phyloP scores from a whole-genome alignment of 208 protist genomes.

The Leishmania tropica region DNA sequence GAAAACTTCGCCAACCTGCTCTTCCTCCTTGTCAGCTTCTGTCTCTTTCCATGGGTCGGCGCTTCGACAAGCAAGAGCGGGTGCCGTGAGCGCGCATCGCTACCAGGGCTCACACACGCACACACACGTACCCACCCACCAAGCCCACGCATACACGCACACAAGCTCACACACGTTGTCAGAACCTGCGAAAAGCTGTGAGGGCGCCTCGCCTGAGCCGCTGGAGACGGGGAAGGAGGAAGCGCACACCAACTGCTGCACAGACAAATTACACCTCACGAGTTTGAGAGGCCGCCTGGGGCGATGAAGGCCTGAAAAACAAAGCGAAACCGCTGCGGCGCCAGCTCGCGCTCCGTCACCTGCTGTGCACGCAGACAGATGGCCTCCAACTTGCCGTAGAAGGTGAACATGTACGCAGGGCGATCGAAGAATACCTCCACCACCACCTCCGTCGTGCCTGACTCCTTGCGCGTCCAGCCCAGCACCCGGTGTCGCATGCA shows the following conservation, averaged over 20 bases:
- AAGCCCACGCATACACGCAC: not conserved
- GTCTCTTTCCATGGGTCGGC: not conserved
- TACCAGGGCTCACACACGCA: too few relatives aligned
- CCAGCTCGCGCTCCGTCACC: constrained; percentile 64
- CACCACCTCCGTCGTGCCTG: constrained; percentile 83
- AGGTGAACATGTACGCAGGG: constrained; percentile 91
- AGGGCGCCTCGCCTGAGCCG: not conserved
- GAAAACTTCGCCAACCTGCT: not conserved
- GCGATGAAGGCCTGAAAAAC: constrained; percentile 91
- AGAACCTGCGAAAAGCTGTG: not conserved
- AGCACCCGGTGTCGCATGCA: constrained; percentile 82
- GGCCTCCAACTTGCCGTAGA: constrained; percentile 87
- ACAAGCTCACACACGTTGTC: not conserved
- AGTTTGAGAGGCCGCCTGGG: constrained; percentile 60
- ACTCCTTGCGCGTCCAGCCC: constrained; percentile 86
- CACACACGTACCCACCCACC: too few relatives aligned
- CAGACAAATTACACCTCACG: constrained; percentile 8
- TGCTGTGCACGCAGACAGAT: constrained; percentile 75
- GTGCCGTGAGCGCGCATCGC: too few relatives aligned
- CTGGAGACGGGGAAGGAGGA: not conserved
- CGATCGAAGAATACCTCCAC: constrained; percentile 91
- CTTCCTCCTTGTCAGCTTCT: too few relatives aligned
- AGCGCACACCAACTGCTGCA: not conserved
- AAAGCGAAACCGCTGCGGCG: constrained; percentile 68
- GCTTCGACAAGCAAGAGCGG: not conserved